Evolutionary conservation across 208 protist species (phyloP), one percentile per base, ranked within the genome.

Genomic region (Trypanosomatidae sp.): DNA sequence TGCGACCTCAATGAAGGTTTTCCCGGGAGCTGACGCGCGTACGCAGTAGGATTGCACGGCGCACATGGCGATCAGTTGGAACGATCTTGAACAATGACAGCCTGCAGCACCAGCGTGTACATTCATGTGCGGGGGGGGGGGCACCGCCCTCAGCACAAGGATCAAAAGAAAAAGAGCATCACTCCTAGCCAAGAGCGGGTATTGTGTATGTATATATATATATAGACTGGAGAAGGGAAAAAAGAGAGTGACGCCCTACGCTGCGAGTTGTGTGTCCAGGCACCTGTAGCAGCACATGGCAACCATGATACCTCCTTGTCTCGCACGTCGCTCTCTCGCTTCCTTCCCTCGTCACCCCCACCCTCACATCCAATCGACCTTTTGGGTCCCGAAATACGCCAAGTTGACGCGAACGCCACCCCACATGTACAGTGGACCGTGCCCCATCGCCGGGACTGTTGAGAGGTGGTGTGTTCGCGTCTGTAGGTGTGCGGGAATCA

Each of bases 141-240:
- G 60, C 60, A 19, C 22, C 25, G 17, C 33, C 22, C 39, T 65
- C 60, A 47, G 39, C 7, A n/a, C 39, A 46, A 1, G 30, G 44
- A 36, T 59, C 22, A 19, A 65, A 65, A 62, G 43, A 43, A 43
- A 60, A 44, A 65, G 46, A 65, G 39, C 44, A 17, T 22, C 60
- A 44, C 2, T 17, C 60, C 44, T 9, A 19, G 39, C 25, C 39
- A 65, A 65, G 19, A 65, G 8, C 39, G 36, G 22, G 41, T 65
- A 46, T 47, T 47, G 36, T 25, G 25, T 33, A 59, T 8, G 25
- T 17, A 49, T 49, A 10, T 30, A 46, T 46, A 19, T 19, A 13
- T 10, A 30, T 9, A 19, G 33, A 44, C 52, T 25, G 25, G 22
- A 65, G 33, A 22, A 22, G 10, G 5, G n/a, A 12, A 30, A 65